A percentile compares a stretch with the other conserved stretches of the same genome.
These are phyloP conservation scores for Candida sonorensis DNA, from an alignment of 805 yeast species.

Conservation along the genomic window DNA sequence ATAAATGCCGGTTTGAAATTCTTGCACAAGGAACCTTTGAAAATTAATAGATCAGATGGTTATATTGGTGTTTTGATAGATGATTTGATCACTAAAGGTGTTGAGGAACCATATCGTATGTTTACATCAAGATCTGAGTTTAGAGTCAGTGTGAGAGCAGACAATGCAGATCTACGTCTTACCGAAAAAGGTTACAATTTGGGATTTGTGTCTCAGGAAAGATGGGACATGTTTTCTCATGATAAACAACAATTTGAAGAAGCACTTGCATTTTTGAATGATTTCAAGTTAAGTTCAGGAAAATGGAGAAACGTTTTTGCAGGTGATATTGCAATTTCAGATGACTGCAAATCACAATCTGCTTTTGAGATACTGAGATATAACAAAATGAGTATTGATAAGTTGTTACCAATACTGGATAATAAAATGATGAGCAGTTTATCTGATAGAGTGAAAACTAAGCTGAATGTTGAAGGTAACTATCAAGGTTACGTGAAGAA, in stretches of 20 bases:
- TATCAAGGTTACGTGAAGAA: conserved; percentile 75
- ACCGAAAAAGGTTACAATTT: conserved; percentile 58
- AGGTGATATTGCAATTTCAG: conserved; percentile 38
- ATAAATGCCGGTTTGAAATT: conserved; percentile 78
- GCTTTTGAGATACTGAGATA: conserved; percentile 72
- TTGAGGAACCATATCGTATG: conserved; percentile 96
- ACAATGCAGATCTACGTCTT: conserved; percentile 85
- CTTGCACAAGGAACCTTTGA: conserved; percentile 36
- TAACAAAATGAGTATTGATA: conserved; percentile 31
- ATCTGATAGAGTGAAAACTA: conserved; percentile 43
- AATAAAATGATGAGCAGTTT: conserved; percentile 19
- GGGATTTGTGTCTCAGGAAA: conserved; percentile 59
- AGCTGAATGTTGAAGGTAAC: conserved; percentile 71
- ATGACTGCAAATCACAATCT: conserved; percentile 44
- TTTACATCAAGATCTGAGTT: conserved; percentile 95
- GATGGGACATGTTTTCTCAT: conserved; percentile 42
- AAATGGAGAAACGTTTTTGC: conserved; percentile 56
- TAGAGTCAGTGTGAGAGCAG: conserved; percentile 82
- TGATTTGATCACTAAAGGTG: conserved; percentile 92
- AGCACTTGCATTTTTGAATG: conserved; percentile 39
- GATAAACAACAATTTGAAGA: conserved; percentile 41
- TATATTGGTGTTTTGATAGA: conserved; percentile 90
- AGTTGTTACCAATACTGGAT: conserved; percentile 31
- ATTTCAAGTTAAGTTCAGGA: conserved; percentile 41
- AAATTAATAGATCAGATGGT: conserved; percentile 71